A percentile compares a stretch with the other conserved stretches of the same genome.
phyloP scores from a whole-genome alignment of 257 asterid genomes.

The Phtheirospermum japonicum region DNA sequence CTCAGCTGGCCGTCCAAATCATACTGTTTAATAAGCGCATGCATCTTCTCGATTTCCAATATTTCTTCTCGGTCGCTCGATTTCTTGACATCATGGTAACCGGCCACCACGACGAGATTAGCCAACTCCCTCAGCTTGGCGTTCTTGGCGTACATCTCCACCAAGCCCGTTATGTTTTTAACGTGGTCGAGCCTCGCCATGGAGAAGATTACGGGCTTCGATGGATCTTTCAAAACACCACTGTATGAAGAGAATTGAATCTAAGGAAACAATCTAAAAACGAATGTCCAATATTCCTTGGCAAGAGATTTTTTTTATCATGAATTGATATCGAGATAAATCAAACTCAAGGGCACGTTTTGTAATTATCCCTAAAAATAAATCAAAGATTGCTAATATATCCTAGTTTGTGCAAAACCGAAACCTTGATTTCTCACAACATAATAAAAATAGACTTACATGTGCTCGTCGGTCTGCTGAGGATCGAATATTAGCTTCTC shows the following conservation, averaged over 20 bases:
- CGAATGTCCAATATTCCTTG: too few species aligned
- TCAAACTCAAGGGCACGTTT: too few species aligned
- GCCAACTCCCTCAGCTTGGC: conserved; percentile 65
- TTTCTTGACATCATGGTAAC: conserved; percentile 65
- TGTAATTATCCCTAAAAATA: too few species aligned
- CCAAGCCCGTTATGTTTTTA: conserved; percentile 87
- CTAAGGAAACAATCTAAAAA: not conserved
- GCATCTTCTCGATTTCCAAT: conserved; percentile 93
- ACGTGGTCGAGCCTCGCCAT: conserved; percentile 99
- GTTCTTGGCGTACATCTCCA: conserved; percentile 80
- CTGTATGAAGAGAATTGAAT: conserved; percentile 42
- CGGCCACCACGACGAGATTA: conserved; percentile 90
- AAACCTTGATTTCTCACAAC: too few species aligned
- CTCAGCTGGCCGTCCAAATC: conserved; percentile 66
- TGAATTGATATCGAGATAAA: too few species aligned
- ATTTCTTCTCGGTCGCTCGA: conserved; percentile 93
- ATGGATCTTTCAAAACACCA: conserved; percentile 58
- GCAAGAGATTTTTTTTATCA: too few species aligned
- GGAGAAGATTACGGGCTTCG: conserved; percentile 90
- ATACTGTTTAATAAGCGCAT: conserved; percentile 63
- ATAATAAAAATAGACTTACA: conserved; percentile 46
- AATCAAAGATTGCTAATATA: too few species aligned
- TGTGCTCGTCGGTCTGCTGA: conserved; percentile 71
- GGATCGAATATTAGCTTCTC: conserved; percentile 77
- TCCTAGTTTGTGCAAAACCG: too few species aligned